Base-by-base conservation (phyloP, 2,329 filamentous ascomycete genomes). In the Aspergillus glaucus region DNA sequence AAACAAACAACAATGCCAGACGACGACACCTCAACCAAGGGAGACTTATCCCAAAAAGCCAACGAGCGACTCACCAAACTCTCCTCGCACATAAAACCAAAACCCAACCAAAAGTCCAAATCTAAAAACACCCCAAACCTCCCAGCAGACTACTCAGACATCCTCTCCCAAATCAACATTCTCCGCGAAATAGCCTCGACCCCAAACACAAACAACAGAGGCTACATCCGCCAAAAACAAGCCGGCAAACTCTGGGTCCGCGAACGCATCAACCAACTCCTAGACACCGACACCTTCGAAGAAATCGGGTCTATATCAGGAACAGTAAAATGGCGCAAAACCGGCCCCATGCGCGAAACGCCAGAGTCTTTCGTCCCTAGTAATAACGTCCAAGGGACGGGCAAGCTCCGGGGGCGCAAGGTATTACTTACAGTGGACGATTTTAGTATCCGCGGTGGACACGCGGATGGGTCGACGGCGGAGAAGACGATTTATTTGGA, bases 241-340 rank as follows among this genome's bases (percentile, higher is more conserved):
- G 75, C 79, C 3, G 82, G 82, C 1, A 85, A 85, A 62, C 71
- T 85, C 15, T 84, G 81, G 80, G 81, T 84, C 0, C 75, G 81
- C 19, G 81, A 85, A 57, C 71, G 81, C 2, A 77, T 85, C 15
- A 71, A 79, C 4, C 68, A 75, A 28, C 68, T 85, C n/a, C 70
- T 85, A 9, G 81, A 85, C 49, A 56, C 66, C 2, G 75, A 71
- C 2, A 77, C 71, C 21, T 83, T 84, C 53, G 69, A 72, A 15
- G 81, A 85, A 62, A 75, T 85, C 6, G 82, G 82, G 1, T 81
- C 77, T 40, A 72, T 82, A 0, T 78, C 78, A 2, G 82, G 82
- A 4, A 79, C 76, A 0, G 80, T 82, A 8, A 71, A 66, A 42
- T 85, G 82, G 81, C 76, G 73, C 53, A 72, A 76, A 44, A 65